These are phyloP conservation scores for Aschersonia sp. DNA, from an alignment of 2,329 filamentous ascomycete species.

Conservation along the genomic window DNA sequence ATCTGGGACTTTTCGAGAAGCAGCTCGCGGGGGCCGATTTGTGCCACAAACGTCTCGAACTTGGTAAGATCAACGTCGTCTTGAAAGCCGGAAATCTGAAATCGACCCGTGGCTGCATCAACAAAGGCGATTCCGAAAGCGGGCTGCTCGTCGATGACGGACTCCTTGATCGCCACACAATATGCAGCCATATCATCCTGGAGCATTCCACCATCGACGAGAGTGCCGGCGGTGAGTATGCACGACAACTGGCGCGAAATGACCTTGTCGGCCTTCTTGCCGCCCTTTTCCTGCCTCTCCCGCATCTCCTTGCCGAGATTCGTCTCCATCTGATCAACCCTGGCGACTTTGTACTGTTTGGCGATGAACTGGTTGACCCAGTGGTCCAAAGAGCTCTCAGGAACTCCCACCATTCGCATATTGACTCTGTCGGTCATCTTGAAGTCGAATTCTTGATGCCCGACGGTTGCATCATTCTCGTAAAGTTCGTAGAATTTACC, in stretches of 20 bases:
- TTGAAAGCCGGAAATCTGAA: conserved; percentile 80
- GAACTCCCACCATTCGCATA: conserved; percentile 98
- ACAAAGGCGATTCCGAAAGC: conserved; percentile 88
- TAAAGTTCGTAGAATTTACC: conserved; percentile 99
- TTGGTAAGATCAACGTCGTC: conserved; percentile 91
- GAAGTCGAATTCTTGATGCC: conserved; percentile 90
- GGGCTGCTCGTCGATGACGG: conserved; percentile 56
- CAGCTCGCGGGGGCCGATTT: conserved; percentile 78
- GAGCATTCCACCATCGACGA: conserved; percentile 92
- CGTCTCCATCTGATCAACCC: conserved; percentile 94
- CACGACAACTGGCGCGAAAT: conserved; percentile 84
- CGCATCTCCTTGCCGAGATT: conserved; percentile 96
- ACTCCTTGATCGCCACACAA: conserved; percentile 88
- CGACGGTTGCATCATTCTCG: conserved; percentile 92
- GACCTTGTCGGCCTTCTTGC: conserved; percentile 77
- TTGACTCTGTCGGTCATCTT: conserved; percentile 97
- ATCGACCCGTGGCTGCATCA: conserved; percentile 90
- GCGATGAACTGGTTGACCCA: conserved; percentile 99
- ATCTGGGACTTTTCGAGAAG: conserved; percentile 77
- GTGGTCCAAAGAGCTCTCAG: conserved; percentile 85
- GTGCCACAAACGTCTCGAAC: conserved; percentile 92
- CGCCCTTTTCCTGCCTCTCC: conserved; percentile 56
- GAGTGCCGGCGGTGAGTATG: conserved; percentile 79
- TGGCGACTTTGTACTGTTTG: conserved; percentile 92
- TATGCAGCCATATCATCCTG: conserved; percentile 97